Evolutionary conservation across 805 yeast species (phyloP).

Genomic region (Soucietia sequanensis): DNA sequence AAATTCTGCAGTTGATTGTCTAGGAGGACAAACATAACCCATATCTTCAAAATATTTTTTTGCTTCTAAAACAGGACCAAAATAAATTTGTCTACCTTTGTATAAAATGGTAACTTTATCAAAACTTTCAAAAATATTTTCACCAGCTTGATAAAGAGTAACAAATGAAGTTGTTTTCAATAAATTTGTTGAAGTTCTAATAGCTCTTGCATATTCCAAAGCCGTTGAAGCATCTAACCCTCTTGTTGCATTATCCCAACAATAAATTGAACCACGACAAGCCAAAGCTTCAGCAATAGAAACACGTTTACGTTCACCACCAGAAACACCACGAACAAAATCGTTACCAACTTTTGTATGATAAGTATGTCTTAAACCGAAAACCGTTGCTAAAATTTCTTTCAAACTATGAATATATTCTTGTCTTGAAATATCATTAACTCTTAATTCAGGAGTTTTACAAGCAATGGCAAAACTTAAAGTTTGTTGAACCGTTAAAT

Average conservation of each 20-base stretch:
- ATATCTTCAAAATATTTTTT: constrained; percentile 56
- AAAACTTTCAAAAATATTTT: constrained; percentile 26
- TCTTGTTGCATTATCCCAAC: constrained; percentile 35
- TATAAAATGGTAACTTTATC: constrained; percentile 31
- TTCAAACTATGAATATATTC: constrained; percentile 42
- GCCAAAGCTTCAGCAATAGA: constrained; percentile 67
- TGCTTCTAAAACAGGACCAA: constrained; percentile 57
- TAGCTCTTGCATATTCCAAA: constrained; percentile 28
- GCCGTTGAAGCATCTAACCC: constrained; percentile 35
- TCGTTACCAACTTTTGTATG: constrained; percentile 32
- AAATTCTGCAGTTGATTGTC: constrained; percentile 73
- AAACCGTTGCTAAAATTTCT: constrained; percentile 28
- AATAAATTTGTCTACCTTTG: constrained; percentile 52
- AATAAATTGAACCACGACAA: constrained; percentile 36
- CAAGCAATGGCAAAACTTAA: constrained; percentile 66
- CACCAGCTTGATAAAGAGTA: constrained; percentile 46
- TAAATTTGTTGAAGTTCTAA: constrained; percentile 39
- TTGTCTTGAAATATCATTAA: constrained; percentile 44
- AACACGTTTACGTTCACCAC: constrained; percentile 74
- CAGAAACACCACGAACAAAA: constrained; percentile 62
- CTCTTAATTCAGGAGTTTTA: constrained; percentile 59
- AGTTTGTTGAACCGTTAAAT: constrained; percentile 72
- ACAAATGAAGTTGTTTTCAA: constrained; percentile 57
- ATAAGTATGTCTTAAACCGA: constrained; percentile 29
- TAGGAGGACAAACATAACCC: constrained; percentile 63